Conservation (phyloP, 768 basidiomycete species). For the Termitomyces sp. region DNA sequence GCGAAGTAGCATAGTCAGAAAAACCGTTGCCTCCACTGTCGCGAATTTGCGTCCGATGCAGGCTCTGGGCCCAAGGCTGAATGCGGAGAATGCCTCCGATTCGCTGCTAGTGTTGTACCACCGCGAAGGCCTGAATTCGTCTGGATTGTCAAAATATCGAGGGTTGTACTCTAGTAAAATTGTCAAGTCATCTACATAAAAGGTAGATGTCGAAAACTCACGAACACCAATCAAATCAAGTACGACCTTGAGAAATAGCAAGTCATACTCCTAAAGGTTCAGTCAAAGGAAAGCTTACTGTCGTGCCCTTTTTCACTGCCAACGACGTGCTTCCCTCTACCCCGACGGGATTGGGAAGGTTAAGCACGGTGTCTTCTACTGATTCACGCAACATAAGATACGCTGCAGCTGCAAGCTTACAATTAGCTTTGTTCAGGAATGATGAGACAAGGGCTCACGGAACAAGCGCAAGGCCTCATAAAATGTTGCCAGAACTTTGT, state of each 20-base stretch:
- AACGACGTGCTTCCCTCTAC: slow-evolving; percentile 32
- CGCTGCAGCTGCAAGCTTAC: slow-evolving; percentile 27
- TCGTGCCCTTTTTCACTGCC: slow-evolving; percentile 32
- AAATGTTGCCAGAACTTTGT: slow-evolving; percentile 38
- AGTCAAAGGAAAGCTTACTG: neutral
- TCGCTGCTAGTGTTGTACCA: slow-evolving; percentile 41
- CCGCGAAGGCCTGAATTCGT: slow-evolving; percentile 43
- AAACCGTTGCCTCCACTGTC: slow-evolving; percentile 44
- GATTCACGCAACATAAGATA: slow-evolving; percentile 38
- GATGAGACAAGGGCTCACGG: slow-evolving; percentile 20
- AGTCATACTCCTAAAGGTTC: no score
- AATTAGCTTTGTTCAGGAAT: neutral
- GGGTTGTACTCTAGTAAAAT: slow-evolving; percentile 41
- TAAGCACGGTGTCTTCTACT: slow-evolving; percentile 35
- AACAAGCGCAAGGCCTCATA: slow-evolving; percentile 42
- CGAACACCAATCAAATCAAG: slow-evolving; percentile 47
- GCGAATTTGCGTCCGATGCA: slow-evolving; percentile 59
- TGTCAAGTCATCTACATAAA: neutral
- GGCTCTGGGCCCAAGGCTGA: slow-evolving; percentile 44
- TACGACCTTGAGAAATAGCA: slow-evolving; percentile 23
- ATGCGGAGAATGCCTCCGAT: slow-evolving; percentile 39
- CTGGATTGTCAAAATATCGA: slow-evolving; percentile 43
- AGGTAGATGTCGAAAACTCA: slow-evolving; percentile 21
- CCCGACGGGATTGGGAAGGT: slow-evolving; percentile 34
- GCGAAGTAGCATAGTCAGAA: slow-evolving; percentile 46